phyloP scores from a whole-genome alignment of 2,329 filamentous ascomycete genomes.

The Cercospora sojina region DNA sequence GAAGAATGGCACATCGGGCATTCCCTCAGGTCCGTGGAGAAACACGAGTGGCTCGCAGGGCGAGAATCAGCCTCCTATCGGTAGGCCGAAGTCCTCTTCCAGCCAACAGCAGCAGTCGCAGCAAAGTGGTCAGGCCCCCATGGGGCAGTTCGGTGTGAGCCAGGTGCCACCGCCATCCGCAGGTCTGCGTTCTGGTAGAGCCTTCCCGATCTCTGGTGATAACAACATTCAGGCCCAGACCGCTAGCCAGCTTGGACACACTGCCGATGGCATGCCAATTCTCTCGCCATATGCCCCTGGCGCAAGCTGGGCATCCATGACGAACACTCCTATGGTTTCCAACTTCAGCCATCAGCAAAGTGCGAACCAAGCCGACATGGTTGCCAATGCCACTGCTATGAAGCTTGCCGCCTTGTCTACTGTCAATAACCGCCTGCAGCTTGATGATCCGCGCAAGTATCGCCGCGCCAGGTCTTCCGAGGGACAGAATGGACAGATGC shows the following conservation, averaged over 20 bases:
- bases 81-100: slow-evolving; percentile 74
- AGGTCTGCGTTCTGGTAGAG: slow-evolving; percentile 76
- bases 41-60: slow-evolving; percentile 42
- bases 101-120: slow-evolving; percentile 57
- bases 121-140: slow-evolving; percentile 48
- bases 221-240: slow-evolving; percentile 80
- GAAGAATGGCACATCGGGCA: slow-evolving; percentile 61
- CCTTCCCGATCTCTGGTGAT: slow-evolving; percentile 64
- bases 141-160: slow-evolving; percentile 80
- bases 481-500: slow-evolving; percentile 49
- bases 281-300: slow-evolving; percentile 81
- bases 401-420: slow-evolving; percentile 95
- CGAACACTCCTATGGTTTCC: slow-evolving; percentile 92
- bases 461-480: slow-evolving; percentile 76
- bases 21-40: slow-evolving; percentile 80
- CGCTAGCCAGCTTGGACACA: slow-evolving; percentile 18
- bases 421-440: slow-evolving; percentile 94
- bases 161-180: slow-evolving; percentile 75
- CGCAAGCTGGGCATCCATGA: slow-evolving; percentile 97
- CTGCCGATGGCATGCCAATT: slow-evolving; percentile 64
- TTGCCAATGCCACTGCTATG: slow-evolving; percentile 98
- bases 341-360: slow-evolving; percentile 66
- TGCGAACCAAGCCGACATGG: slow-evolving; percentile 85
- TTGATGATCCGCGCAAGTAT: slow-evolving; percentile 96
- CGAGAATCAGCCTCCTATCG: slow-evolving; percentile 56